These are phyloP conservation scores for Metschnikowia sp. DNA, from an alignment of 805 yeast species.

Conservation along the genomic window DNA sequence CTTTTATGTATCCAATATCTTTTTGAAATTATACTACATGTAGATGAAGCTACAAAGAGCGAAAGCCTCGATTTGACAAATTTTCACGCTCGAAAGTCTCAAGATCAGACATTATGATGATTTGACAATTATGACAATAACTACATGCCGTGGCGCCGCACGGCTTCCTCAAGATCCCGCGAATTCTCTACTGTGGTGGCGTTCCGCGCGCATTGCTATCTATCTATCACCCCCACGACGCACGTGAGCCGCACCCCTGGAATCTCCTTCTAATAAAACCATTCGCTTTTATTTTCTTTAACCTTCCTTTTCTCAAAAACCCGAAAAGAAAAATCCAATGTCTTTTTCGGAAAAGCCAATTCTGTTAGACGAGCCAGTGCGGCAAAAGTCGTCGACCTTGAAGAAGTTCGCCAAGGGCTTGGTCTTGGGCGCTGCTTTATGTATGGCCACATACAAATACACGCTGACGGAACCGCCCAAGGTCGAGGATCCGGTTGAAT, in stretches of 20 bases:
- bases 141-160: too few species aligned
- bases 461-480: not conserved
- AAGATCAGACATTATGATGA: too few species aligned
- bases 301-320: not conserved
- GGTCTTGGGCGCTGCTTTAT: constrained; percentile 5
- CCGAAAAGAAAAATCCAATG: not conserved
- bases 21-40: too few species aligned
- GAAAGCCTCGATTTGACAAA: too few species aligned
- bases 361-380: not conserved
- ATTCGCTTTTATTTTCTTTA: too few species aligned
- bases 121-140: too few species aligned
- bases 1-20: too few species aligned
- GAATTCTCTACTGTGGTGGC: not conserved
- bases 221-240: not conserved
- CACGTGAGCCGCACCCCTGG: constrained; percentile 1
- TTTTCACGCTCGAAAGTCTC: too few species aligned
- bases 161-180: not conserved
- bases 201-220: not conserved
- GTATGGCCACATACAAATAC: constrained; percentile 2
- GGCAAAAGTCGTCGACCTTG: not conserved
- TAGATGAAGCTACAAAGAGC: too few species aligned
- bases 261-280: not conserved
- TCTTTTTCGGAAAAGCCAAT: not conserved
- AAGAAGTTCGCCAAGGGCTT: constrained; percentile 1
- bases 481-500: constrained; percentile 10